phyloP scores from a whole-genome alignment of 2,329 filamentous ascomycete genomes.

The Diaporthe ampelina region DNA sequence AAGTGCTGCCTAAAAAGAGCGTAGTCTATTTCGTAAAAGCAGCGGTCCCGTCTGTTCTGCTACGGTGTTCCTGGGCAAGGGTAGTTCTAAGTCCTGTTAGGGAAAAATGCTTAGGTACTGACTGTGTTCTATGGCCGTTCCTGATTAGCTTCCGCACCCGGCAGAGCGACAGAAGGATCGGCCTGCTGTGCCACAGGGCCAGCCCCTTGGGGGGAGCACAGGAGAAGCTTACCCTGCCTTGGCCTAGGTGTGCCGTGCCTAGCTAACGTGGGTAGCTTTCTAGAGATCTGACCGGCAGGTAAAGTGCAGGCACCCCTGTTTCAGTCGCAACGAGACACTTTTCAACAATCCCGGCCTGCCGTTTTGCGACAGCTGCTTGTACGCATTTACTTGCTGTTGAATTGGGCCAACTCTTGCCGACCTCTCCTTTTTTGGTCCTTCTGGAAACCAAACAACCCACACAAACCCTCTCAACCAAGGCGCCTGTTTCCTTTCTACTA shows the following conservation, averaged over 20 bases:
- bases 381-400: background rate
- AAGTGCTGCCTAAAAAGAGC: background rate
- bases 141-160: conserved; percentile 7
- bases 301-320: conserved; percentile 35
- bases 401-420: background rate
- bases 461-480: background rate
- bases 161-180: conserved; percentile 15
- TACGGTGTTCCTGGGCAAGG: background rate
- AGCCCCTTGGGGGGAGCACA: background rate
- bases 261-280: conserved; percentile 10
- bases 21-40: background rate
- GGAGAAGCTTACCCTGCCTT: conserved; percentile 22
- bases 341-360: conserved; percentile 30
- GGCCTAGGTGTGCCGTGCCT: background rate
- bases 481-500: background rate
- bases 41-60: background rate
- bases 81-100: background rate
- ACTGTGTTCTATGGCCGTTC: background rate
- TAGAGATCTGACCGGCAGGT: conserved; percentile 21
- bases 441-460: background rate
- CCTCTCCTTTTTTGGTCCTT: background rate
- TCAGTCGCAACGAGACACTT: conserved; percentile 39
- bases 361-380: conserved; percentile 7
- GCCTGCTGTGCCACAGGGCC: conserved; percentile 19
- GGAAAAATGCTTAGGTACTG: background rate